Evolutionary conservation across 2,329 filamentous ascomycete genomes (phyloP).

Genomic region (Hymenoscyphus salicellus): DNA sequence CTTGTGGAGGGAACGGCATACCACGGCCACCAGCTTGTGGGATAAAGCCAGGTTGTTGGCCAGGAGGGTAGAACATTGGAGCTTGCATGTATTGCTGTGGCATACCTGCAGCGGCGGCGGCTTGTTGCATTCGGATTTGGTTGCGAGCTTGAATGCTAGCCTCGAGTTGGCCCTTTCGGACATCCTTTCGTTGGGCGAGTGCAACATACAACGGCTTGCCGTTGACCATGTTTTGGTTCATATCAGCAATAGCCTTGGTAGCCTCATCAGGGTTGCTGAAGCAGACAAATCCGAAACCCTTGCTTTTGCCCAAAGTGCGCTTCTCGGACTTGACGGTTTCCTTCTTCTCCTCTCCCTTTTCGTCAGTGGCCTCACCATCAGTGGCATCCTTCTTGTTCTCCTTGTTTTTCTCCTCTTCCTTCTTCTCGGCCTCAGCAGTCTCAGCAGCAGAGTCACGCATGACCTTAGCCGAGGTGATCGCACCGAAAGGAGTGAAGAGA

Average conservation of each 20-base stretch:
- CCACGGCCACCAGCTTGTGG: constrained; percentile 59
- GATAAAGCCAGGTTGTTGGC: constrained; percentile 70
- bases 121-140: constrained; percentile 97
- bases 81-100: constrained; percentile 84
- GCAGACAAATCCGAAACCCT: constrained; percentile 99
- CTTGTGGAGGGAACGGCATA: constrained; percentile 62
- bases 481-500: constrained; percentile 86
- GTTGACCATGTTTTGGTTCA: constrained; percentile 99
- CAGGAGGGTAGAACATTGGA: constrained; percentile 87
- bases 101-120: constrained; percentile 84
- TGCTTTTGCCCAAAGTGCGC: constrained; percentile 84
- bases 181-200: constrained; percentile 97
- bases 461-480: constrained; percentile 97
- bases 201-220: constrained; percentile 97
- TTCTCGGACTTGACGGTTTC: constrained; percentile 56
- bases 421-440: constrained; percentile 44
- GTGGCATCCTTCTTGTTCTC: constrained; percentile 46
- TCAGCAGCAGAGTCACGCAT: constrained; percentile 81
- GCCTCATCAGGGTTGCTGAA: constrained; percentile 99
- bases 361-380: constrained; percentile 38
- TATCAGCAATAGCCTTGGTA: constrained; percentile 97
- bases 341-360: constrained; percentile 48
- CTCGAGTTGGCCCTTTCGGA: constrained; percentile 98
- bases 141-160: constrained; percentile 99
- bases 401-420: constrained; percentile 52